Evolutionary conservation across 164 flowering plant species (phyloP), one percentile per base, ranked within the genome.

Genomic region (Berberis thunbergii): DNA sequence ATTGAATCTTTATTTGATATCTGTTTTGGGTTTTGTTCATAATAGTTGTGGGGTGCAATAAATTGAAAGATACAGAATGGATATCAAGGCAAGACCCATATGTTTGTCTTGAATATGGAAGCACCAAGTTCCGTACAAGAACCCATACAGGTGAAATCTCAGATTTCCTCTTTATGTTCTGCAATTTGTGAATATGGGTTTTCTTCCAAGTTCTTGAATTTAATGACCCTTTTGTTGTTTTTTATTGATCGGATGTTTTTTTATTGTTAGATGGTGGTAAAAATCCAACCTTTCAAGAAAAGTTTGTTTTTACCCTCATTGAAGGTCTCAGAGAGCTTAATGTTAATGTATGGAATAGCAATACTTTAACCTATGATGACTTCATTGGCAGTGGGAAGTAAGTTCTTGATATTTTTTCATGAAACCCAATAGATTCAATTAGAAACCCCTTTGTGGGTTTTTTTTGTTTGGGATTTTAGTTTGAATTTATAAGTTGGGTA

Each of bases 311-410:
- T 61, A 70, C 77, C 0, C 71, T 91, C 13, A 81, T 89, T 44
- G 95, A 91, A 75, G 98, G 96, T 7, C 79, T 89, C 12, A 70
- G 85, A 40, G 98, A 87, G 70, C 0, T 91, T 1, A 81, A 66
- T 65, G 78, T 87, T 41, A 49, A 45, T 6, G 98, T 91, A 43
- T 94, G 93, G 93, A 94, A 94, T 66, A 88, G 88, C 79, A 87
- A 94, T 69, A 86, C 96, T 11, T 42, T 88, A 12, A 66, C 85
- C 2, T 63, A 4, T 2, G 98, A 94, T 61, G 97, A 86, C 69
- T 85, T 83, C 75, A 86, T 94, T 10, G 98, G 97, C 64, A 75
- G 71, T 40, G 96, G 93, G 81, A 93, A 76, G 98, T 93, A 80
- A 76, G 41, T 49, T 41, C 8, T 13, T 1, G 26, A 26, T 9